Base-by-base conservation (phyloP, 345 rosid genomes). In the Linum lewisii region DNA sequence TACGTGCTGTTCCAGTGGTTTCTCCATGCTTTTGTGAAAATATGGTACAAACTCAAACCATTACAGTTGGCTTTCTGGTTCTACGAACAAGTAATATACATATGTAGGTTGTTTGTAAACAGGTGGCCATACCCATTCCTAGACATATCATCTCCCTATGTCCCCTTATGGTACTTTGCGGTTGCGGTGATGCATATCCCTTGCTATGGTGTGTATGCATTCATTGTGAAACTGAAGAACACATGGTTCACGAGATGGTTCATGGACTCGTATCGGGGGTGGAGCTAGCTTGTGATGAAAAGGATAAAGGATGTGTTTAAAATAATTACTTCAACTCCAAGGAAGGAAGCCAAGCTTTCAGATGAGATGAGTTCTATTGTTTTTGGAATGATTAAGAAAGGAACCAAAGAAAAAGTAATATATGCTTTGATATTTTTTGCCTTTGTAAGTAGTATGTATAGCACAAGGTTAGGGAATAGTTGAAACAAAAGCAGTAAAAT, bases 121-220 rank as follows among this genome's bases (percentile, higher is more conserved):
- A 89, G 99, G 99, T 94, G 97, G 97, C 97, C 97, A 16, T 94
- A 90, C 64, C 97, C 97, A 55, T 94, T 94, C 65, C 83, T 94
- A n/a, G 99, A 94, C 76, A 58, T 94, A 69, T 85, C 95, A 64
- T 90, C 99, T 54, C 71, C 78, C 34, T 82, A 75, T 73, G 88
- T 95, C 69, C 97, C 97, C 51, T 57, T 94, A 53, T 90, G 97
- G 99, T 93, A 93, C 81, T 80, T 84, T 2, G 70, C 86, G 13
- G 97, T 85, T 24, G 95, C 87, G 51, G 73, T 81, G 66, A 81
- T 93, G 88, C 99, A 90, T 59, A 61, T 93, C 53, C 92, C 96
- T 24, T 93, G 99, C 78, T 90, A 87, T 25, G 86, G 88, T 24
- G 57, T 71, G 4, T 93, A 82, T 54, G 76, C 83, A 21, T 71